Percentiles rank a stretch among this genome's conserved stretches.
Evolutionary conservation across 345 rosid genomes (phyloP).

Genomic region (Erodium maritimum): DNA sequence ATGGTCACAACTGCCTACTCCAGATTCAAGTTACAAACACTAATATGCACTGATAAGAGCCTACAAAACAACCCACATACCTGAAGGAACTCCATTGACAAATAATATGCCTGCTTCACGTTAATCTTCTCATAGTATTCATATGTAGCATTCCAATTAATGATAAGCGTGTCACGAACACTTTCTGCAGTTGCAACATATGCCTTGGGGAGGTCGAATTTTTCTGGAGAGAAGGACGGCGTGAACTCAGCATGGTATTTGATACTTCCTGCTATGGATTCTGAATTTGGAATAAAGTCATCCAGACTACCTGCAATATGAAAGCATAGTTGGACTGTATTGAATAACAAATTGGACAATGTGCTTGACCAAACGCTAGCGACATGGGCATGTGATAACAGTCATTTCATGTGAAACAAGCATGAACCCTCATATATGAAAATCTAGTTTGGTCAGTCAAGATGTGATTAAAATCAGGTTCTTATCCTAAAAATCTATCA

Average conservation of each 20-base stretch:
- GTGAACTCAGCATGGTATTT: constrained; percentile 49
- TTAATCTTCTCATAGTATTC: constrained; percentile 31
- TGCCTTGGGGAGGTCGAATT: constrained; percentile 44
- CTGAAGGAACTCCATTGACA: constrained; percentile 55
- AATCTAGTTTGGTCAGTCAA: neutral
- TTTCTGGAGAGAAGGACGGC: constrained; percentile 37
- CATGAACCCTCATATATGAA: neutral
- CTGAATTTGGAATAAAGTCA: constrained; percentile 24
- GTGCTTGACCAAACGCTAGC: neutral
- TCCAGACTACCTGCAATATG: constrained; percentile 22
- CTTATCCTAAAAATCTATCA: neutral
- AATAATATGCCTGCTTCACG: constrained; percentile 47
- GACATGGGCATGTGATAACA: neutral
- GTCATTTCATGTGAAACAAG: neutral
- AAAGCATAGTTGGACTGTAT: neutral
- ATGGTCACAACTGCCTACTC: neutral
- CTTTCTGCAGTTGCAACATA: constrained; percentile 41
- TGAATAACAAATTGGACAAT: neutral
- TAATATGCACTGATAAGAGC: neutral
- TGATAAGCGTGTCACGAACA: constrained; percentile 33
- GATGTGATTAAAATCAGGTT: neutral
- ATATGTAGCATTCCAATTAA: constrained; percentile 48
- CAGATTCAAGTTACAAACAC: neutral
- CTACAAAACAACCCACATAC: constrained; percentile 11
- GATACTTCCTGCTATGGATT: constrained; percentile 32